Base-by-base conservation (phyloP, 495 filamentous ascomycete genomes). In the Daldinia grandis region DNA sequence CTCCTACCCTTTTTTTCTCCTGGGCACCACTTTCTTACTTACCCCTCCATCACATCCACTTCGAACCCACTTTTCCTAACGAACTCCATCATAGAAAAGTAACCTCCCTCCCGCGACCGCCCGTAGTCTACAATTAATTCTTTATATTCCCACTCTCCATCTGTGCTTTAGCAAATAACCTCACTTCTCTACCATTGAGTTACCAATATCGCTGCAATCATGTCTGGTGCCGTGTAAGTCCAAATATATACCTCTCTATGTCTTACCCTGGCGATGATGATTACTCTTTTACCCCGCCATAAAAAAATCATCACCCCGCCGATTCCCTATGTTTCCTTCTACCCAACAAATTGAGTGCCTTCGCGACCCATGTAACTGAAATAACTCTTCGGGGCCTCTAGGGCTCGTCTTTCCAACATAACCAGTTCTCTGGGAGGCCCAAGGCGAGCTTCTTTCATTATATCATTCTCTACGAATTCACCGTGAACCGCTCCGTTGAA, bases 401-500 rank as follows among this genome's bases (percentile, higher is more conserved):
- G 92, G 85, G 91, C 92, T 82, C 92, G 93, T 84, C 88, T 95
- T 77, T 90, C 92, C 83, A 89, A 87, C 86, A 92, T 94, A 80
- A 87, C 73, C 53, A 89, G 87, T 85, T 93, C 85, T 57, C 56
- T 77, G 38, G 90, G 91, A 78, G 84, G 82, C 68, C 81, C 78
- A 76, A 76, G 74, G 78, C 74, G 77, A 73, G 76, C 81, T 78
- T 79, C 68, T 69, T 78, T 76, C 62, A 38, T 70, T 69, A 64
- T 67, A 75, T 58, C 59, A 71, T 66, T 71, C 61, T 59, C 57
- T 62, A 58, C 69, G 40, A 64, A 38, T 33, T 57, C 68, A 62
- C 55, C 68, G 50, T 38, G n/a, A 37, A 42, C 40, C 55, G 50
- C 21, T 62, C 66, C 69, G 19, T 71, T 73, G 68, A 66, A 77